Evolutionary conservation across 305 asterid genomes (phyloP), one percentile per base, ranked within the genome.

Genomic region (Fraxinus sp.): DNA sequence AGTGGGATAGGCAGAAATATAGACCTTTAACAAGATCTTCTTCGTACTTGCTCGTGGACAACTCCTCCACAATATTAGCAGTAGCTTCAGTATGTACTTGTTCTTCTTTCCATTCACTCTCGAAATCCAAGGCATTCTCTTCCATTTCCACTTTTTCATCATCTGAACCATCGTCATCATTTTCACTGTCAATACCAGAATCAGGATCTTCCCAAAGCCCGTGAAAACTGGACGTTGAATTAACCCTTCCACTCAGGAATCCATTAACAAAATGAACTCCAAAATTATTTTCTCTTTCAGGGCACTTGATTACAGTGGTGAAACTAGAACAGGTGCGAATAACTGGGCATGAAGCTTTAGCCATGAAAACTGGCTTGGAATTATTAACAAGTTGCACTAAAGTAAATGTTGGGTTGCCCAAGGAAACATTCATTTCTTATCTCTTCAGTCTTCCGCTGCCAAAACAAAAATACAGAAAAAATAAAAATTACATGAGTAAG

Each of bases 181-280:
- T 79, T 37, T 89, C 98, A 71, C 94, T 92, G 74, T 87, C 93
- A 86, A 94, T 90, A 46, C 87, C 96, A 82, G 91, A 92, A 81
- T 90, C 94, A 16, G 94, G 96, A 82, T 93, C 97, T 71, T 95
- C 97, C 97, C 97, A 93, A 62, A 59, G 36, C 72, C 88, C 90
- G 59, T 75, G 86, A 49, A 64, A 72, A 77, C 70, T 82, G 0
- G 83, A 59, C 35, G 22, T 84, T 5, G 90, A 30, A 30, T 57
- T 73, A 8, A 76, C 85, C 76, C 79, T 83, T 81, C 78, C 84
- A 33, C 62, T 77, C 41, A 39, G 76, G 72, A 9, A 72, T 66
- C 33, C 78, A 26, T 77, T 82, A n/a, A 78, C 37, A 10, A 77
- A 81, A 84, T 28, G 64, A 81, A 84, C 66, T 3, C 82, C 82